Evolutionary conservation across 306 rosid species (phyloP), one percentile per base, ranked within the genome.

Genomic region (Malus sylvestris): DNA sequence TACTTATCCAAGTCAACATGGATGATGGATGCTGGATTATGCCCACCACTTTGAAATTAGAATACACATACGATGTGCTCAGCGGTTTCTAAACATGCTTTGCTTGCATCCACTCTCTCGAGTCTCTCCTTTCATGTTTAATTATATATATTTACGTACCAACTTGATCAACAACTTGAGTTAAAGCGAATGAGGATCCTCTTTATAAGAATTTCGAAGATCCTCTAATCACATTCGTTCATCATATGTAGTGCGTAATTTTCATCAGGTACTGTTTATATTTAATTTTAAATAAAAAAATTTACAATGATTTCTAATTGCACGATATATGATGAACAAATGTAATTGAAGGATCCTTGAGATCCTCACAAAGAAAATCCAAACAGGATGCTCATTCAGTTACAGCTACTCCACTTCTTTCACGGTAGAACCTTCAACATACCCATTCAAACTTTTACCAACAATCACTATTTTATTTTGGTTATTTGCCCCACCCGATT

Each of bases 211-310:
- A 33, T 35, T 35, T 0, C 0, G 0, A 0, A 0, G 0, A 35
- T 6, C 2, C 0, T 35, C 0, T 0, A 35, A 6, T 35, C 0
- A 0, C 0, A 35, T 35, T 0, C 0, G 40, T 35, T 35, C 2
- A 35, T 33, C 0, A 0, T 35, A 35, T 35, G 2, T 35, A 0
- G 0, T 35, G 0, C 40, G 8, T 8, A 35, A 8, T 35, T 35
- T 35, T 35, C 40, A 8, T 35, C 2, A 35, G 2, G 0, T 35
- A 35, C 40, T 35, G 0, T 35, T 35, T 35, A 35, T 6, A 35
- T 35, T 35, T 35, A 35, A 35, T 35, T 35, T 35, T 35, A 35
- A 35, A 35, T 35, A 6, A 35, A 35, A 35, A 35, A 0, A 35
- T 35, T 35, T 35, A 6, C 8, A 35, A 35, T 35, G 2, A 35